phyloP scores from a whole-genome alignment of 2,329 filamentous ascomycete genomes.

The Ophiostoma pallidulum region DNA sequence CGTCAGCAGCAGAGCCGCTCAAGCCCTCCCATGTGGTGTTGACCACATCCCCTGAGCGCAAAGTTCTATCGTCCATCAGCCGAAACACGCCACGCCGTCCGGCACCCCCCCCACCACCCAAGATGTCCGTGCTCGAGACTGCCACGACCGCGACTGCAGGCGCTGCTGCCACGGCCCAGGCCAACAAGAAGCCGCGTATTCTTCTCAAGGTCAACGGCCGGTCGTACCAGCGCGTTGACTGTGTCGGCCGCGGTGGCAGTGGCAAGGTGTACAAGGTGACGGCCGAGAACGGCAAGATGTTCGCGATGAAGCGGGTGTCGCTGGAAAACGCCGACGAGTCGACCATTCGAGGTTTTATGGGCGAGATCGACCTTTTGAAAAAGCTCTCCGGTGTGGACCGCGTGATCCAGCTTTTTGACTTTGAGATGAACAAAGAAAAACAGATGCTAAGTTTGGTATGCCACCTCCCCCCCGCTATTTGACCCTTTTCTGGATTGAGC shows the following conservation, averaged over 20 bases:
- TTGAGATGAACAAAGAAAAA: constrained; percentile 87
- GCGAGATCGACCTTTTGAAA: constrained; percentile 84
- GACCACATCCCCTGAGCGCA: constrained; percentile 37
- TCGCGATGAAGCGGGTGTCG: constrained; percentile 87
- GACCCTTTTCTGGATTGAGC: no score
- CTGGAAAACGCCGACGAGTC: constrained; percentile 80
- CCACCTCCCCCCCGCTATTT: constrained; percentile 19
- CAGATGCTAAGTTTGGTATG: constrained; percentile 75
- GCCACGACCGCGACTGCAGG: constrained; percentile 76
- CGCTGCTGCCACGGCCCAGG: constrained; percentile 64
- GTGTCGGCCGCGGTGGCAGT: constrained; percentile 84
- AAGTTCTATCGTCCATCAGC: constrained; percentile 43
- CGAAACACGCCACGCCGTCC: constrained; percentile 67
- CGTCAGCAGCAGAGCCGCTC: neutral
- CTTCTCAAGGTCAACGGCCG: constrained; percentile 86
- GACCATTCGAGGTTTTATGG: constrained; percentile 79
- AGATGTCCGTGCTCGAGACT: constrained; percentile 93
- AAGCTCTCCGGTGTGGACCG: constrained; percentile 77
- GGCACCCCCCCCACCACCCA: constrained; percentile 73
- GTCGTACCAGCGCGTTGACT: constrained; percentile 79
- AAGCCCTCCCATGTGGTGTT: neutral
- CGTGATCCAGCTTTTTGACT: constrained; percentile 85
- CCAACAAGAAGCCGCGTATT: constrained; percentile 61
- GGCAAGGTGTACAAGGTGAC: constrained; percentile 94
- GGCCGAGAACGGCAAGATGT: constrained; percentile 92